Base-by-base conservation (phyloP, 108 stramenopile genomes). In the Nannochloropsis oceanica region DNA sequence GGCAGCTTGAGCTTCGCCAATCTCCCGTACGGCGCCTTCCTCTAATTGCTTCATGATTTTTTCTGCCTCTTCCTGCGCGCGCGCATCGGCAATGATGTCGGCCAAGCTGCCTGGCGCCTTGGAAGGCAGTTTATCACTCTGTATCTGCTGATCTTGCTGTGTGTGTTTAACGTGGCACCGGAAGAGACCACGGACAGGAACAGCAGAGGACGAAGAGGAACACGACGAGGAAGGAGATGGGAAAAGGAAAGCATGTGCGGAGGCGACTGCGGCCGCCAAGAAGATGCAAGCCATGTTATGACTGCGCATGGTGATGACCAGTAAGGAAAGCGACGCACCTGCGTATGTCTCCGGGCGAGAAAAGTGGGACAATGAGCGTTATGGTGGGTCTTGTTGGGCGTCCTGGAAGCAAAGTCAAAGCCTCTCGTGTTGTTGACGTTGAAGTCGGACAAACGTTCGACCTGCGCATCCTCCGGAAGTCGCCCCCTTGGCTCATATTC, bases 11-110 rank as follows among this genome's bases (percentile, higher is more conserved):
- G 59, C 59, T 5, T 73, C 59, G 18, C 59, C 59, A 7, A 73
- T 73, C n/a, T 73, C 59, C 8, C 83, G 46, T 13, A 44, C 81
- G 20, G 44, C 80, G 20, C 81, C 84, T 44, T 80, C 84, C 84
- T 88, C 80, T 80, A 88, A 80, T 80, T 88, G 84, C 46, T 84
- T 80, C 87, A 87, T 87, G 50, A 87, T 87, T 26, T 84, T 59
- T 26, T 87, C 87, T 80, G 87, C 87, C 27, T 87, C 87, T 50
- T 84, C 18, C 87, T 87, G 83, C 22, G 59, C 59, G 59, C 59
- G 59, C 22, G 59, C 59, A 3, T 73, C 59, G 18, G 59, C 59
- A n/a, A 73, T 73, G 22, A 73, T n/a, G n/a, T 73, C 59, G n/a
- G 59, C 59, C 59, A 73, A 73, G n/a, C n/a, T 73, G 59, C 59